A percentile compares a stretch with the other conserved stretches of the same genome.
Conservation (phyloP, 1,139 yeast genomes). For the Taiozyma onychis region DNA sequence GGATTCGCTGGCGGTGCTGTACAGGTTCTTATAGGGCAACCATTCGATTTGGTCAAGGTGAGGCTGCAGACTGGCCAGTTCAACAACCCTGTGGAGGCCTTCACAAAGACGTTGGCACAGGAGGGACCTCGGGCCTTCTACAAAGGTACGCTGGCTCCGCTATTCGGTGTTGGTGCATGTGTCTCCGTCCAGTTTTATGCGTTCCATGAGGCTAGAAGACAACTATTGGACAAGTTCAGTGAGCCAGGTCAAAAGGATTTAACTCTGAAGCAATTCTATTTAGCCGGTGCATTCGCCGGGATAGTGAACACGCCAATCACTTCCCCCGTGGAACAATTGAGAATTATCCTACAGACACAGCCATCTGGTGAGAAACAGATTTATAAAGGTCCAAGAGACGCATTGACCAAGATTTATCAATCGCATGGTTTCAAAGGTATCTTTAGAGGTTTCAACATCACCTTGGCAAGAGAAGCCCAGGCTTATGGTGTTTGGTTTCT, state of each 20-base stretch:
- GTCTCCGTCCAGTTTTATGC: conserved; percentile 85
- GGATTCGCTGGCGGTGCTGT: conserved; percentile 95
- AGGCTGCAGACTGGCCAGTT: conserved; percentile 83
- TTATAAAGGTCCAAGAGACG: conserved; percentile 42
- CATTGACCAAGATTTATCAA: conserved; percentile 40
- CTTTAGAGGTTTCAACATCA: conserved; percentile 70
- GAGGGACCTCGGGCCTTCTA: conserved; percentile 84
- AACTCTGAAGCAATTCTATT: conserved; percentile 55
- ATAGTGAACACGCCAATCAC: conserved; percentile 66
- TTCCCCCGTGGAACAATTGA: conserved; percentile 69
- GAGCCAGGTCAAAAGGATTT: conserved; percentile 29
- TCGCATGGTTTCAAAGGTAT: conserved; percentile 65
- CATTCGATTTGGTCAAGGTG: conserved; percentile 91
- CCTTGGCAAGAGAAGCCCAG: conserved; percentile 63
- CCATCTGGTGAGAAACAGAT: conserved; percentile 29
- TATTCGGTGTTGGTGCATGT: conserved; percentile 91
- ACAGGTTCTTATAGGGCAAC: conserved; percentile 91
- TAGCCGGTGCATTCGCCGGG: conserved; percentile 79
- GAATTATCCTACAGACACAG: conserved; percentile 65
- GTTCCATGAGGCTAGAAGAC: conserved; percentile 71
- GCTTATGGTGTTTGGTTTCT: conserved; percentile 84
- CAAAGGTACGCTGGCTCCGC: conserved; percentile 83
- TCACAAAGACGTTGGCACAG: conserved; percentile 56
- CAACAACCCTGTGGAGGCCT: conserved; percentile 68
- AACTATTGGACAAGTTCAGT: conserved; percentile 31